Evolutionary conservation across 139 green algal genomes (phyloP).

Genomic region (Zygnema circumcarinatum): DNA sequence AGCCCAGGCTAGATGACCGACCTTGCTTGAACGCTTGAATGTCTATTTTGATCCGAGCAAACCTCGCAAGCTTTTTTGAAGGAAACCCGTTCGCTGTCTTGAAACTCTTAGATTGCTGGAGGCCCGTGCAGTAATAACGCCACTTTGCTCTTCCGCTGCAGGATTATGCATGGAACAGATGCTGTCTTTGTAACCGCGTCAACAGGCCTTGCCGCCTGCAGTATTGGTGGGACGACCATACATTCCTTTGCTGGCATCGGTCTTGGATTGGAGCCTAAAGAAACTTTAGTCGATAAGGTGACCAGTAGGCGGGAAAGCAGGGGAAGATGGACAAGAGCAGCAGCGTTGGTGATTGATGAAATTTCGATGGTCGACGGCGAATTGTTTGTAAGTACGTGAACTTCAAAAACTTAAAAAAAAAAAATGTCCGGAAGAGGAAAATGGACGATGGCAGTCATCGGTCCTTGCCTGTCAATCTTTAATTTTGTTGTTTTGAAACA

Average conservation of each 20-base stretch:
- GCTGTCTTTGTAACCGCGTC: constrained; percentile 64
- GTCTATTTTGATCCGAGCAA: too few relatives aligned
- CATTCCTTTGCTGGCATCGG: constrained; percentile 71
- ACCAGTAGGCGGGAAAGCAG: neutral
- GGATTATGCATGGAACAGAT: constrained; percentile 35
- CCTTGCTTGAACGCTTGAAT: too few relatives aligned
- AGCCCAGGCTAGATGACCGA: too few relatives aligned
- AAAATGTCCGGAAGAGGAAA: neutral
- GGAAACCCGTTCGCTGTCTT: too few relatives aligned
- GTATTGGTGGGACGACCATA: constrained; percentile 57
- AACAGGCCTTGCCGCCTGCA: constrained; percentile 62
- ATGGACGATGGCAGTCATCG: neutral
- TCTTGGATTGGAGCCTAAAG: constrained; percentile 37
- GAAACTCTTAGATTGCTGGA: too few relatives aligned
- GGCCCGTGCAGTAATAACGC: too few relatives aligned
- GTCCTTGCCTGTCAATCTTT: neutral
- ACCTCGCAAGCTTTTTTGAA: too few relatives aligned
- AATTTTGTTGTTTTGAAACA: constrained; percentile 2
- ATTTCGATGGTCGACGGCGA: constrained; percentile 58
- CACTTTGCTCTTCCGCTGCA: too few relatives aligned
- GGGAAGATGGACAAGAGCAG: constrained; percentile 12
- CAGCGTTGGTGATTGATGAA: constrained; percentile 59
- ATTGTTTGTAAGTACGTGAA: constrained; percentile 60
- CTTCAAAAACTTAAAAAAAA: neutral
- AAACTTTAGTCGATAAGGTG: constrained; percentile 24